Percentiles rank a stretch among this genome's conserved stretches.
Evolutionary conservation across 768 basidiomycete genomes (phyloP).

Genomic region (Cystobasidium onofrii): DNA sequence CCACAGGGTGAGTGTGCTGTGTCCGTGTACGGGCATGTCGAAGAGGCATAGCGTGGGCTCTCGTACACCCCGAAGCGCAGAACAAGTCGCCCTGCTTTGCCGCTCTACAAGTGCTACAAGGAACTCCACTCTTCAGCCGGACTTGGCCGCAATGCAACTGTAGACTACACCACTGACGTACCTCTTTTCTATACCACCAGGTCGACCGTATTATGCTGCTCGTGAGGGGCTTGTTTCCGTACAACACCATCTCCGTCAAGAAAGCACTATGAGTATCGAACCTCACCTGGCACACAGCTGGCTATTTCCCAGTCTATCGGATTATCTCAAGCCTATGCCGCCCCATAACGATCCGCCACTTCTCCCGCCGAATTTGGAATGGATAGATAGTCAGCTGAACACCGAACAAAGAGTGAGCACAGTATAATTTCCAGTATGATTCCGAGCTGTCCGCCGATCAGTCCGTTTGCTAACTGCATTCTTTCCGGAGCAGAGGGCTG

Average conservation of each 20-base stretch:
- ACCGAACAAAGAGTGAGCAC: constrained; percentile 42
- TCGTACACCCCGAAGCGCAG: too few species aligned
- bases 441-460: too few species aligned
- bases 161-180: too few species aligned
- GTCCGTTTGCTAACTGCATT: neutral
- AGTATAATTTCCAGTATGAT: too few species aligned
- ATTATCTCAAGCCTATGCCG: neutral
- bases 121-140: too few species aligned
- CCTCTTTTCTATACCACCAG: too few species aligned
- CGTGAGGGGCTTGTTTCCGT: neutral
- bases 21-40: too few species aligned
- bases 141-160: too few species aligned
- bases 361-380: neutral
- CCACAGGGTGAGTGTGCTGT: constrained; percentile 23
- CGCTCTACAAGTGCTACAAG: too few species aligned
- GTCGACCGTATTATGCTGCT: constrained; percentile 24
- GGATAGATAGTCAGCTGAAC: constrained; percentile 43
- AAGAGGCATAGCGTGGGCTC: too few species aligned
- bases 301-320: neutral
- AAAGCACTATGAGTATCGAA: neutral
- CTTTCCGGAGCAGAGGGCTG: constrained; percentile 36
- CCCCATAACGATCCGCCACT: neutral
- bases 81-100: too few species aligned
- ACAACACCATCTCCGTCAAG: neutral
- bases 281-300: neutral